Evolutionary conservation across 306 rosid genomes (phyloP).

Genomic region (Corylus americana): DNA sequence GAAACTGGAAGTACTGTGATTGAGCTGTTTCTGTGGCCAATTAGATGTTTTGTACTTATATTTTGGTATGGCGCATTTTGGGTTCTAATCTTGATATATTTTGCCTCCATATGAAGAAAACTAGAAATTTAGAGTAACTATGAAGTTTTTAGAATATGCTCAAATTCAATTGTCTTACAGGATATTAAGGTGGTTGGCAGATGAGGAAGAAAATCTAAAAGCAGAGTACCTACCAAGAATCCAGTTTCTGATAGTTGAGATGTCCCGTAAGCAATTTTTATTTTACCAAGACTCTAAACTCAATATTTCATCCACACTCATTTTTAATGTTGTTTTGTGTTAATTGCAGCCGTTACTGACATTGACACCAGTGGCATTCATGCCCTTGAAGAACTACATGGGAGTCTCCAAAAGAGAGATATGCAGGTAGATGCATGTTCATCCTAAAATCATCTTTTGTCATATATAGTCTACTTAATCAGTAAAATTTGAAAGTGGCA

Average conservation of each 20-base stretch:
- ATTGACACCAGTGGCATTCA: constrained; percentile 95
- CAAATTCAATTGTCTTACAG: constrained; percentile 45
- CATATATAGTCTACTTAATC: background rate
- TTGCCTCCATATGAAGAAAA: constrained; percentile 6
- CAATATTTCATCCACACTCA: constrained; percentile 4
- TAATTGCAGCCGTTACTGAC: constrained; percentile 77
- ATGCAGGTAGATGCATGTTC: constrained; percentile 51
- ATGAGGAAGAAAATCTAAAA: constrained; percentile 70
- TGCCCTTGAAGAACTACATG: constrained; percentile 82
- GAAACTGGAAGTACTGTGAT: constrained; percentile 4
- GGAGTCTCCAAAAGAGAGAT: constrained; percentile 71
- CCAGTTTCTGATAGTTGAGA: constrained; percentile 81
- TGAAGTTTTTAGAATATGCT: background rate
- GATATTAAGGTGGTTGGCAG: constrained; percentile 78
- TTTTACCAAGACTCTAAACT: background rate
- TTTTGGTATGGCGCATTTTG: constrained; percentile 2
- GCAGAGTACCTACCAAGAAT: constrained; percentile 49
- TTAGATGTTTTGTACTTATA: constrained; percentile 9
- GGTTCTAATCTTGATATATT: background rate
- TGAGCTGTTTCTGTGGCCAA: constrained; percentile 5
- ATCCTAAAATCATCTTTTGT: background rate
- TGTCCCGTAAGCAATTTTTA: constrained; percentile 71
- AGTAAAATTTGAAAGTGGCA: constrained; percentile 5
- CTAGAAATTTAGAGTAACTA: background rate
- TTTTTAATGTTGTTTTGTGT: constrained; percentile 12